phyloP scores from a whole-genome alignment of 2,329 filamentous ascomycete genomes.

The Claviceps sp. region DNA sequence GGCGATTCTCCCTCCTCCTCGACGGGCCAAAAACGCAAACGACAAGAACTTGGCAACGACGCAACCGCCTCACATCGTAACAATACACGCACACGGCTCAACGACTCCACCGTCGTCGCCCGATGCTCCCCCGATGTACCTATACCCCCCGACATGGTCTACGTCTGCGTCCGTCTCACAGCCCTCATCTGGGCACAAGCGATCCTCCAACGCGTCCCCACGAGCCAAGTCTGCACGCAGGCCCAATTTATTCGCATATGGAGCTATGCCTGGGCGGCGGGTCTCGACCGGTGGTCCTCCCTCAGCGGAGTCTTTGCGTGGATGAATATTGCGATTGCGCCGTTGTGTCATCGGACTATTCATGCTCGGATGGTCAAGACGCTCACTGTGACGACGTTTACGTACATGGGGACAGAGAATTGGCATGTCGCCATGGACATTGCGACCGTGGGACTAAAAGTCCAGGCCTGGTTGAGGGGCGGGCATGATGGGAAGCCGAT shows the following conservation, averaged over 20 bases:
- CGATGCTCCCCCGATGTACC: constrained; percentile 3
- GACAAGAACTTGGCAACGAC: constrained; percentile 3
- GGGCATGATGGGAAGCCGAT: constrained; percentile 6
- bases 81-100: not conserved
- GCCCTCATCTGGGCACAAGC: constrained; percentile 35
- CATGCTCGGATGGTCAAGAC: constrained; percentile 33
- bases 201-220: constrained; percentile 27
- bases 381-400: constrained; percentile 27
- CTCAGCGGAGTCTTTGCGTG: constrained; percentile 36
- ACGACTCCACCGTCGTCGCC: constrained; percentile 5
- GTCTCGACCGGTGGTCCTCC: constrained; percentile 30
- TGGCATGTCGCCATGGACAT: constrained; percentile 31
- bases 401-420: constrained; percentile 33
- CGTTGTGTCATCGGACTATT: constrained; percentile 24
- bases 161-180: constrained; percentile 31
- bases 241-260: constrained; percentile 30
- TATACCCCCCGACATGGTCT: constrained; percentile 27
- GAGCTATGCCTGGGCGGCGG: constrained; percentile 32
- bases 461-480: constrained; percentile 30
- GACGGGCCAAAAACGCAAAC: constrained; percentile 8
- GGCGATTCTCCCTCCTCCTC: not conserved
- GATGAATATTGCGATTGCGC: constrained; percentile 29
- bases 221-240: constrained; percentile 25
- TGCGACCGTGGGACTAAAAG: constrained; percentile 21
- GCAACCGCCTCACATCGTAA: not conserved